phyloP scores from a whole-genome alignment of 2,329 filamentous ascomycete species.

The Colletotrichum tamarilloi region DNA sequence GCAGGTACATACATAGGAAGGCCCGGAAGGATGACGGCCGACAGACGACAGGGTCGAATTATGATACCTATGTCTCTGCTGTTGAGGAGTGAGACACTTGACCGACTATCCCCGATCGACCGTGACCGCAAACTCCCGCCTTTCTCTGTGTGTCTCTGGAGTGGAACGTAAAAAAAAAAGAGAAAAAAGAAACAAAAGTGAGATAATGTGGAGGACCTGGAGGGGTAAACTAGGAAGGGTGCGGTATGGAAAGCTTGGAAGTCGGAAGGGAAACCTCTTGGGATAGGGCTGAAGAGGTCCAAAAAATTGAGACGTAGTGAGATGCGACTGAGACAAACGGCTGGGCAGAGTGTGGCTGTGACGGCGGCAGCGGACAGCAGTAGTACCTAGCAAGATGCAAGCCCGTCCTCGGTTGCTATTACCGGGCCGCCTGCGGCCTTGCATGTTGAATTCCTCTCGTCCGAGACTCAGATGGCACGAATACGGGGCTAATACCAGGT shows the following conservation, averaged over 20 bases:
- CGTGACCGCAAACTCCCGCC: background rate
- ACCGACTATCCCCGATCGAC: conserved; percentile 10
- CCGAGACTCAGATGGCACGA: background rate
- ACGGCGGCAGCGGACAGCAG: background rate
- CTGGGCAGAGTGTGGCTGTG: background rate
- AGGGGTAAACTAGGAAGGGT: background rate
- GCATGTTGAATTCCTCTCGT: background rate
- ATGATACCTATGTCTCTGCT: no score
- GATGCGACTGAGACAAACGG: background rate
- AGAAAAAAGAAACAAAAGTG: background rate
- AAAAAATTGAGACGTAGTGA: background rate
- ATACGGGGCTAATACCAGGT: background rate
- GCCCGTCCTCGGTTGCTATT: background rate
- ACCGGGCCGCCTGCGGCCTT: background rate
- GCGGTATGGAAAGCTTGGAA: background rate
- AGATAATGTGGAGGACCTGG: background rate
- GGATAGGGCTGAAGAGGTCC: background rate
- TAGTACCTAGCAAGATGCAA: background rate
- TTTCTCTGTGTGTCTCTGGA: background rate
- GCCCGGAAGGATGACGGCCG: background rate
- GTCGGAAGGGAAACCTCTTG: background rate
- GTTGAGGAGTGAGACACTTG: background rate
- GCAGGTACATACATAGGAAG: background rate
- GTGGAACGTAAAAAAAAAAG: background rate
- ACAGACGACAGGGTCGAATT: background rate